phyloP scores from a whole-genome alignment of 2,329 filamentous ascomycete genomes.

The Gyromitra esculenta region DNA sequence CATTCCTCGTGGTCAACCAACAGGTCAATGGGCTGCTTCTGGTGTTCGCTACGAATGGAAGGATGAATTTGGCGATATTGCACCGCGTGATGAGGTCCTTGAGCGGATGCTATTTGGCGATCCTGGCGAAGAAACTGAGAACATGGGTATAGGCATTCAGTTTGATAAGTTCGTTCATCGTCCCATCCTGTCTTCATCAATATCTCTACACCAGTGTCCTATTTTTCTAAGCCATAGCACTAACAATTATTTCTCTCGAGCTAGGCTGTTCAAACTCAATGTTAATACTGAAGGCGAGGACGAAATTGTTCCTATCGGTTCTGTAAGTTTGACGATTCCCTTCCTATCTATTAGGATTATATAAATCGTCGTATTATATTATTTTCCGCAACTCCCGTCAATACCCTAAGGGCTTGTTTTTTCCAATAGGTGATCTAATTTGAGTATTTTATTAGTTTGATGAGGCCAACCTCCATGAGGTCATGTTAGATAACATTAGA shows the following conservation, averaged over 20 bases:
- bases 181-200: neutral
- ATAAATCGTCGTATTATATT: neutral
- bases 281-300: conserved; percentile 65
- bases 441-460: conserved; percentile 66
- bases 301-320: conserved; percentile 64
- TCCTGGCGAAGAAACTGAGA: conserved; percentile 69
- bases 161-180: conserved; percentile 68
- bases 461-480: conserved; percentile 83
- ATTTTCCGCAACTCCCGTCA: neutral
- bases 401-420: neutral
- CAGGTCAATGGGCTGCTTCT: conserved; percentile 58
- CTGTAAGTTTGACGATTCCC: conserved; percentile 61
- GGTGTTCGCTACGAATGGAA: conserved; percentile 82
- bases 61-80: conserved; percentile 86
- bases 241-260: conserved; percentile 23
- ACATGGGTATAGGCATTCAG: conserved; percentile 68
- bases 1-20: conserved; percentile 45
- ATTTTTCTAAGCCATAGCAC: conserved; percentile 41
- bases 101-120: conserved; percentile 79
- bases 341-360: neutral
- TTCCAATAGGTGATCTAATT: conserved; percentile 29
- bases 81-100: conserved; percentile 74
- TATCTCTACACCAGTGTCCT: neutral
- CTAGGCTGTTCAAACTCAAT: conserved; percentile 64
- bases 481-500: conserved; percentile 79